These are phyloP conservation scores for Boletus patriciae DNA, from an alignment of 768 basidiomycete species.

Conservation along the genomic window DNA sequence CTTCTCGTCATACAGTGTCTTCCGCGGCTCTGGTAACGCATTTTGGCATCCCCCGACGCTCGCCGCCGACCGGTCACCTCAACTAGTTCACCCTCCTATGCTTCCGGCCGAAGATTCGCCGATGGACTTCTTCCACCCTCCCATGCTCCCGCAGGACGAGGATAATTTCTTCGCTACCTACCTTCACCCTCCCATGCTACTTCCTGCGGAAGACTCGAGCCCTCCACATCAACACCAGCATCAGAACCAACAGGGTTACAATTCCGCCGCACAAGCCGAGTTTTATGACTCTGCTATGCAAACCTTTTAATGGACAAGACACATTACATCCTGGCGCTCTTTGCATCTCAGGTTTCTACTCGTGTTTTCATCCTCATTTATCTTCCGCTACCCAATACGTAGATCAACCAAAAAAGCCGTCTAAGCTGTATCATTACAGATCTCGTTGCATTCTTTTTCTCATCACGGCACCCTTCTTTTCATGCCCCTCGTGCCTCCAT, in stretches of 20 bases:
- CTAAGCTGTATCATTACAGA: slow-evolving; percentile 21
- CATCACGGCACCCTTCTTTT: slow-evolving; percentile 2
- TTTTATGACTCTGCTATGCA: slow-evolving; percentile 40
- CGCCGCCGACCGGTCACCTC: slow-evolving; percentile 55
- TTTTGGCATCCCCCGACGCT: slow-evolving; percentile 84
- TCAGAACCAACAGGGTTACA: slow-evolving; percentile 21
- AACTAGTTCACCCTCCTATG: slow-evolving; percentile 70
- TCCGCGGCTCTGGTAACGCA: slow-evolving; percentile 54
- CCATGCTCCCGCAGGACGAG: slow-evolving; percentile 62
- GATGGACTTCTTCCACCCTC: slow-evolving; percentile 73
- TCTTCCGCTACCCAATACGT: slow-evolving; percentile 11
- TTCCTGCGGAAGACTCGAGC: slow-evolving; percentile 39
- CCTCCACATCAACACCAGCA: slow-evolving; percentile 24
- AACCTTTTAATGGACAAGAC: slow-evolving; percentile 25
- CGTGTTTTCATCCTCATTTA: neutral
- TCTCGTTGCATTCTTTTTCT: slow-evolving; percentile 4
- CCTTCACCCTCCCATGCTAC: slow-evolving; percentile 56
- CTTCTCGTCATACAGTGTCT: slow-evolving; percentile 51
- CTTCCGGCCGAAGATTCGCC: slow-evolving; percentile 60
- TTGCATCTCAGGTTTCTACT: slow-evolving; percentile 9
- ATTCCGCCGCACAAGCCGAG: slow-evolving; percentile 23
- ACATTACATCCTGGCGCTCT: neutral
- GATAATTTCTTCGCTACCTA: slow-evolving; percentile 57
- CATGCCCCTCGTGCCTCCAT: neutral
- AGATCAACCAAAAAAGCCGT: slow-evolving; percentile 20